Conservation (phyloP, 108 stramenopile species). For the Asterionellopsis glacialis region DNA sequence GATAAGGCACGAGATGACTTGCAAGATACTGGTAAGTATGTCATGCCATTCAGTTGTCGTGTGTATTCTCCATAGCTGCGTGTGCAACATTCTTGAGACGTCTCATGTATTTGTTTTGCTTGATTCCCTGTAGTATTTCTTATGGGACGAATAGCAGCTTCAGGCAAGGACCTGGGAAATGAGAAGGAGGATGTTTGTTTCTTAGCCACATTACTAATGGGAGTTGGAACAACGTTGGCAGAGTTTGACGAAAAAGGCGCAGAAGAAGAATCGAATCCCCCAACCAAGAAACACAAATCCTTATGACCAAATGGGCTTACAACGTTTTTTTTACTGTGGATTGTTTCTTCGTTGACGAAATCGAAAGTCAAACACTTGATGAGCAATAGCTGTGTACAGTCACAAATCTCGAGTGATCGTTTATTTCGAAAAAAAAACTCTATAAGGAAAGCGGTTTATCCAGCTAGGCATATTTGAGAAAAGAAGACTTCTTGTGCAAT, state of each 20-base stretch:
- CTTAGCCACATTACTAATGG: constrained; percentile 67
- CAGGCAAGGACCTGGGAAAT: constrained; percentile 24
- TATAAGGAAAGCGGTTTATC: no score
- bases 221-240: constrained; percentile 55
- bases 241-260: constrained; percentile 31
- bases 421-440: no score
- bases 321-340: background rate
- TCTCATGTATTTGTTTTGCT: background rate
- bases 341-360: background rate
- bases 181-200: constrained; percentile 79
- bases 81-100: background rate
- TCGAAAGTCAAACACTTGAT: no score
- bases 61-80: background rate
- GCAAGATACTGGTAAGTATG: constrained; percentile 25
- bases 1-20: constrained; percentile 66
- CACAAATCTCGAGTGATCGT: no score
- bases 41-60: constrained; percentile 3
- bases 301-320: background rate
- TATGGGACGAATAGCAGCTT: constrained; percentile 56
- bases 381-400: no score
- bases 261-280: background rate
- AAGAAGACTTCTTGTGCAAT: no score
- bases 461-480: no score
- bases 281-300: constrained; percentile 17
- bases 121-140: constrained; percentile 26